These are phyloP conservation scores for Phaffia rhodozyma DNA, from an alignment of 1,284 basidiomycete genomes.

Conservation along the genomic window DNA sequence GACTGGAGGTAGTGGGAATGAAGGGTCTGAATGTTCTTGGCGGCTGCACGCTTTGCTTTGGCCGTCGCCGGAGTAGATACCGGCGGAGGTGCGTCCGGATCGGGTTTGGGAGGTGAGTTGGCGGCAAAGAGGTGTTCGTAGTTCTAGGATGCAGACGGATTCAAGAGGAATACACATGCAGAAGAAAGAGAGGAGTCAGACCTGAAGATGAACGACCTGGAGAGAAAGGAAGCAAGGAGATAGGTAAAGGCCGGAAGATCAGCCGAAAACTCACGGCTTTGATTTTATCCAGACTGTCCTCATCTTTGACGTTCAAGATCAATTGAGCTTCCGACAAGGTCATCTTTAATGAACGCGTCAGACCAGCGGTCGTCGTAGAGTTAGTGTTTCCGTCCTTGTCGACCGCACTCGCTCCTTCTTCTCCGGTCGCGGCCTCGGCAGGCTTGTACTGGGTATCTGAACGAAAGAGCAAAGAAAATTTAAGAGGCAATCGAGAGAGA, in stretches of 20 bases:
- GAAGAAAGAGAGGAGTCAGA: background rate
- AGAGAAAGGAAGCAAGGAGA: background rate
- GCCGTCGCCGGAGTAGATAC: constrained; percentile 27
- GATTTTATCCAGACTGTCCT: constrained; percentile 54
- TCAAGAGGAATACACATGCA: constrained; percentile 4
- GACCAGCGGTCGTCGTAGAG: constrained; percentile 56
- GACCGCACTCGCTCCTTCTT: background rate
- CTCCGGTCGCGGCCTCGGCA: background rate
- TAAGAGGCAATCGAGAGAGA: constrained; percentile 18
- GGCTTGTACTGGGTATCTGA: background rate
- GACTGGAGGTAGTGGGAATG: constrained; percentile 89
- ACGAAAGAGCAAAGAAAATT: constrained; percentile 23
- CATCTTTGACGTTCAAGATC: constrained; percentile 81
- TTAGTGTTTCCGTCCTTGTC: constrained; percentile 55
- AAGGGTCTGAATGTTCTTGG: constrained; percentile 33
- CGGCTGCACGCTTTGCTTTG: constrained; percentile 24
- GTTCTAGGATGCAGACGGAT: constrained; percentile 43
- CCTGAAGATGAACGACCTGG: background rate
- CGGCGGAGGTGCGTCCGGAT: constrained; percentile 30
- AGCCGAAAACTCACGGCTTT: constrained; percentile 48
- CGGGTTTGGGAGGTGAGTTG: constrained; percentile 56
- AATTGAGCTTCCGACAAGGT: constrained; percentile 79
- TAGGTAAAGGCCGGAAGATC: background rate
- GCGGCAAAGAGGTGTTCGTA: constrained; percentile 88
- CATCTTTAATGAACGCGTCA: constrained; percentile 51